phyloP scores from a whole-genome alignment of 805 yeast genomes.

The Candida maesae region DNA sequence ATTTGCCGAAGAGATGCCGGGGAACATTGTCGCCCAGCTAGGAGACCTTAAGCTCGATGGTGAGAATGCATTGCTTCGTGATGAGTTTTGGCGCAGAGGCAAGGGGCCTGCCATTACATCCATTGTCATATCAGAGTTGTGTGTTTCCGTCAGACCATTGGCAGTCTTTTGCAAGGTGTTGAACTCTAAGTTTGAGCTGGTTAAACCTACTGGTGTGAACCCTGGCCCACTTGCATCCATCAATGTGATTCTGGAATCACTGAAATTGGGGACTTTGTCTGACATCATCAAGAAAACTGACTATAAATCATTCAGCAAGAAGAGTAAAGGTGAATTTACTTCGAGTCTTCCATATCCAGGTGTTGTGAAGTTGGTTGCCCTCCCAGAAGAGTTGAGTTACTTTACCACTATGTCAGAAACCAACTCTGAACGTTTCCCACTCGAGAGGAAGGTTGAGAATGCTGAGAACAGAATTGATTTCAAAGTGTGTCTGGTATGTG shows the following conservation, averaged over 20 bases:
- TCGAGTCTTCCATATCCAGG: slow-evolving; percentile 43
- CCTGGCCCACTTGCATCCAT: slow-evolving; percentile 3
- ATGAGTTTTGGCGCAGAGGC: too few species aligned
- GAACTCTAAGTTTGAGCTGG: slow-evolving; percentile 14
- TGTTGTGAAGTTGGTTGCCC: slow-evolving; percentile 44
- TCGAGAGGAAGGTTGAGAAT: slow-evolving; percentile 4
- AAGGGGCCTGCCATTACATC: slow-evolving; percentile 4
- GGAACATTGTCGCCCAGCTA: too few species aligned
- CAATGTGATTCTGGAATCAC: slow-evolving; percentile 11
- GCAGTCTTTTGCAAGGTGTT: slow-evolving; percentile 21
- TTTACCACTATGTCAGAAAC: slow-evolving; percentile 30
- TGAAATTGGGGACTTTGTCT: slow-evolving; percentile 10
- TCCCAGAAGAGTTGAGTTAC: slow-evolving; percentile 44
- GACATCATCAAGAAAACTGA: slow-evolving; percentile 2
- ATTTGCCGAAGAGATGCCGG: too few species aligned
- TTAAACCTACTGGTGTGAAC: background rate
- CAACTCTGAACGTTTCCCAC: slow-evolving; percentile 13
- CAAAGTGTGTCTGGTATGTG: slow-evolving; percentile 44
- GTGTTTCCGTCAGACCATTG: slow-evolving; percentile 21
- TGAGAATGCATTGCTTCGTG: too few species aligned
- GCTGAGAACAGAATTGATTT: slow-evolving; percentile 34
- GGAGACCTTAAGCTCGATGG: background rate
- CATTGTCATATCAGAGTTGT: slow-evolving; percentile 10
- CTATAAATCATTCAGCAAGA: background rate
- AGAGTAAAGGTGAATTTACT: background rate